Evolutionary conservation across 352 stramenopile genomes (phyloP).

Genomic region (Blastocystis sp.): DNA sequence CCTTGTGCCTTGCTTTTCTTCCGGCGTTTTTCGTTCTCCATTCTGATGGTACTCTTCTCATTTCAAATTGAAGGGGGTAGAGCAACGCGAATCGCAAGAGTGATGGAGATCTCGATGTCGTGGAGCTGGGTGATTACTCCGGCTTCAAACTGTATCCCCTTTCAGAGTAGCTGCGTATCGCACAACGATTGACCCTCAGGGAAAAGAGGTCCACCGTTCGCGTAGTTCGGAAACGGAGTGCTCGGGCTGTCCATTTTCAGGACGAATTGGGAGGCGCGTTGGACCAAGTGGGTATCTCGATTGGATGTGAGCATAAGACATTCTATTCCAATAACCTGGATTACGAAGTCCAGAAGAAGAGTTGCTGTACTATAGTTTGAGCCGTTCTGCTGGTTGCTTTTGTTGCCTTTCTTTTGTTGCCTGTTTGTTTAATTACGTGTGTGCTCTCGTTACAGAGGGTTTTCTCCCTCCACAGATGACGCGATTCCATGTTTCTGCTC

Average conservation of each 20-base stretch:
- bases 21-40: too few relatives aligned
- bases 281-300: slow-evolving; percentile 21
- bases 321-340: slow-evolving; percentile 67
- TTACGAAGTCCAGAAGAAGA: slow-evolving; percentile 25
- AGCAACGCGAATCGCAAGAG: too few relatives aligned
- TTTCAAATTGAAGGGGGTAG: too few relatives aligned
- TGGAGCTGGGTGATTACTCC: slow-evolving; percentile 55
- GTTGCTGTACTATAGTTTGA: slow-evolving; percentile 65
- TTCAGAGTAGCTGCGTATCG: neutral
- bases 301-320: slow-evolving; percentile 2
- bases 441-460: neutral
- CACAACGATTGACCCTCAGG: neutral
- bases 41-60: too few relatives aligned
- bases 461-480: neutral
- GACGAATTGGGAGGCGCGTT: slow-evolving; percentile 30
- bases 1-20: too few relatives aligned
- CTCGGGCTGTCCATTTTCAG: slow-evolving; percentile 27
- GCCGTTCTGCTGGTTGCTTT: neutral
- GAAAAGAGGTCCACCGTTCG: slow-evolving; percentile 38
- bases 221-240: neutral
- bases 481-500: neutral
- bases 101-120: slow-evolving; percentile 10
- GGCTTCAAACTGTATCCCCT: slow-evolving; percentile 59
- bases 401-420: neutral
- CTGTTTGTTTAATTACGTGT: neutral